A percentile compares a stretch with the other conserved stretches of the same genome.
These are phyloP conservation scores for Wickerhamiella allomyrinae DNA, from an alignment of 805 yeast species.

Conservation along the genomic window DNA sequence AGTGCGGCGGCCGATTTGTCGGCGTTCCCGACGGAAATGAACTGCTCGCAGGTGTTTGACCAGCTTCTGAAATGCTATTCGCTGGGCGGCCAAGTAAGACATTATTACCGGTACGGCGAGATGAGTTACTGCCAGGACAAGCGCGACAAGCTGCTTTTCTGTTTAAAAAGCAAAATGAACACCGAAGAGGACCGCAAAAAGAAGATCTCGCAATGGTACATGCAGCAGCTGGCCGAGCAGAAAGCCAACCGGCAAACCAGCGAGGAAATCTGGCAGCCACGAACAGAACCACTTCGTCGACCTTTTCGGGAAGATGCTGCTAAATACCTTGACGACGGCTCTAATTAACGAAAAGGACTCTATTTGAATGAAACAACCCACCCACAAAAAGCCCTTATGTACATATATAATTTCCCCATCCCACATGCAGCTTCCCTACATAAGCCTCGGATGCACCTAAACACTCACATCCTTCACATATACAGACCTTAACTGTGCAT, in stretches of 20 bases:
- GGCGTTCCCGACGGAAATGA: conserved; percentile 36
- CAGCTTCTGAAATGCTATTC: conserved; percentile 78
- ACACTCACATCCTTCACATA: too few relatives aligned
- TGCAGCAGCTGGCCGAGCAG: conserved; percentile 44
- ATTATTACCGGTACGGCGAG: conserved; percentile 73
- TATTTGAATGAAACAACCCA: too few relatives aligned
- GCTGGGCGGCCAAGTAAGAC: conserved; percentile 75
- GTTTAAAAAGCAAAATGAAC: conserved; percentile 46
- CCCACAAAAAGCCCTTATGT: too few relatives aligned
- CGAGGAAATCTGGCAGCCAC: conserved; percentile 69
- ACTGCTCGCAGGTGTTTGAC: conserved; percentile 72
- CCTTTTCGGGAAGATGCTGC: conserved; percentile 27
- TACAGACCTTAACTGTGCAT: too few relatives aligned
- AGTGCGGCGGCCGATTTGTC: conserved; percentile 1
- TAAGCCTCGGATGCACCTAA: too few relatives aligned
- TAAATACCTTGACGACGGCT: neutral
- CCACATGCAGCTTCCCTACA: too few relatives aligned
- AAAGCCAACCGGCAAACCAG: conserved; percentile 50
- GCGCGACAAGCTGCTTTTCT: conserved; percentile 66
- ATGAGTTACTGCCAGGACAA: conserved; percentile 57
- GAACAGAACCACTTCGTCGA: conserved; percentile 24
- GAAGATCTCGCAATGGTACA: conserved; percentile 56
- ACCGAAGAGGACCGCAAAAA: conserved; percentile 37
- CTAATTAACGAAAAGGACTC: too few relatives aligned
- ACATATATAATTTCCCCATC: too few relatives aligned